Evolutionary conservation across 257 asterid genomes (phyloP).

Genomic region (Solanum habrochaites): DNA sequence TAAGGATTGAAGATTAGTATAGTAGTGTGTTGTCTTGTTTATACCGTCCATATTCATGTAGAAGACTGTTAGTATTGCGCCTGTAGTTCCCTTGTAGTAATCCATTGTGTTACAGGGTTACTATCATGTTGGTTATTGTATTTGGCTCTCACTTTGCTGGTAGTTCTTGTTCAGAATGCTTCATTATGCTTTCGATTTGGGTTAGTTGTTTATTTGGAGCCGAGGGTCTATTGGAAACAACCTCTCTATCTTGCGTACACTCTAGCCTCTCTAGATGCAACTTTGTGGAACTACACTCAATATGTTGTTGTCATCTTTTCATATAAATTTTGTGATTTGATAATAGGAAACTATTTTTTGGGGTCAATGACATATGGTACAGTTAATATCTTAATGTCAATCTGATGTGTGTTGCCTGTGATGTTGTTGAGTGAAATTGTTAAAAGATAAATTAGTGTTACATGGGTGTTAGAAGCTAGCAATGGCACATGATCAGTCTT

Average conservation of each 20-base stretch:
- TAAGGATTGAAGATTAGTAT: background rate
- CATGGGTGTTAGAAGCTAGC: background rate
- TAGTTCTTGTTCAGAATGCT: too few relatives aligned
- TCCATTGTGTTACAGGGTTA: background rate
- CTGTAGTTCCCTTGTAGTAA: background rate
- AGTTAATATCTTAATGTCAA: background rate
- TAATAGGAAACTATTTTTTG: background rate
- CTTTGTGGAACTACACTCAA: background rate
- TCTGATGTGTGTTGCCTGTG: background rate
- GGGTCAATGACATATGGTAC: background rate
- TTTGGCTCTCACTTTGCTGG: background rate
- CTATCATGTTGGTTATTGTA: background rate
- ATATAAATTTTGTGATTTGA: background rate
- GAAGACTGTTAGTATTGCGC: background rate
- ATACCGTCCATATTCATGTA: background rate
- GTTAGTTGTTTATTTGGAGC: background rate
- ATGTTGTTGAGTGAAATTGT: background rate
- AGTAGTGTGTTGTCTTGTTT: background rate
- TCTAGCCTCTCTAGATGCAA: background rate
- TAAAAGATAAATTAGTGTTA: background rate
- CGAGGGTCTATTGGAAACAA: background rate
- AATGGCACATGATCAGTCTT: background rate
- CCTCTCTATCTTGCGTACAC: background rate
- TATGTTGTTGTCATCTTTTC: too few relatives aligned
- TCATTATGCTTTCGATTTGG: background rate